A percentile compares a stretch with the other conserved stretches of the same genome.
Conservation (phyloP, 345 rosid genomes). For the Kandelia obovata region DNA sequence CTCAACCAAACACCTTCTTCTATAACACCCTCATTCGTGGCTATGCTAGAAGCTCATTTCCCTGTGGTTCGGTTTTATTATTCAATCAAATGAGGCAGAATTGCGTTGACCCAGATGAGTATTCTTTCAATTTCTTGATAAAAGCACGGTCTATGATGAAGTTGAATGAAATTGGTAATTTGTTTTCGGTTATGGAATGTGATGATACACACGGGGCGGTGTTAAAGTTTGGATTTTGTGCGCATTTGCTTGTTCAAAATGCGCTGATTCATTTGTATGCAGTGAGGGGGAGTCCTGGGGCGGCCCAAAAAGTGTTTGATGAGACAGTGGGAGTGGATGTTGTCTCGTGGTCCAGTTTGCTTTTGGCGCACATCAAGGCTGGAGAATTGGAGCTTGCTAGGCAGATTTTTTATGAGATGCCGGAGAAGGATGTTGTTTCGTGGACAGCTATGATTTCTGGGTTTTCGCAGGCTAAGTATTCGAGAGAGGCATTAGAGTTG, state of each 20-base stretch:
- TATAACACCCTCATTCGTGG: conserved; percentile 31
- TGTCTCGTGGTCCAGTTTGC: conserved; percentile 30
- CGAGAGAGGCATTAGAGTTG: conserved; percentile 22
- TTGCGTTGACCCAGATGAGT: conserved; percentile 25
- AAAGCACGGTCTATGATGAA: conserved; percentile 25
- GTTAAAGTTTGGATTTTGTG: conserved; percentile 27
- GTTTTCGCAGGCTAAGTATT: conserved; percentile 17
- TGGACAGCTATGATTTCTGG: conserved; percentile 33
- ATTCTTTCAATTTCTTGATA: conserved; percentile 28
- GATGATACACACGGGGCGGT: conserved; percentile 29
- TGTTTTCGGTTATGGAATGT: conserved; percentile 1
- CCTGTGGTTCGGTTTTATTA: conserved; percentile 12
- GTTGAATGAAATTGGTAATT: conserved; percentile 1
- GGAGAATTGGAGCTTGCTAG: conserved; percentile 26
- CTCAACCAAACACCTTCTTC: conserved; percentile 25
- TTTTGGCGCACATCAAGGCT: conserved; percentile 20
- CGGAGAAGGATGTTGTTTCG: conserved; percentile 28
- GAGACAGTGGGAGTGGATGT: conserved; percentile 24
- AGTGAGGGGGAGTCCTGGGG: conserved; percentile 9
- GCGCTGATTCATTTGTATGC: conserved; percentile 35
- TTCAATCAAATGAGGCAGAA: conserved; percentile 27
- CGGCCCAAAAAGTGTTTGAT: conserved; percentile 21
- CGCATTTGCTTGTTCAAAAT: conserved; percentile 31
- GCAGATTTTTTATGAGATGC: conserved; percentile 29
- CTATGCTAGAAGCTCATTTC: conserved; percentile 21